phyloP scores from a whole-genome alignment of 2,329 filamentous ascomycete species.

The Orbilia javanica region DNA sequence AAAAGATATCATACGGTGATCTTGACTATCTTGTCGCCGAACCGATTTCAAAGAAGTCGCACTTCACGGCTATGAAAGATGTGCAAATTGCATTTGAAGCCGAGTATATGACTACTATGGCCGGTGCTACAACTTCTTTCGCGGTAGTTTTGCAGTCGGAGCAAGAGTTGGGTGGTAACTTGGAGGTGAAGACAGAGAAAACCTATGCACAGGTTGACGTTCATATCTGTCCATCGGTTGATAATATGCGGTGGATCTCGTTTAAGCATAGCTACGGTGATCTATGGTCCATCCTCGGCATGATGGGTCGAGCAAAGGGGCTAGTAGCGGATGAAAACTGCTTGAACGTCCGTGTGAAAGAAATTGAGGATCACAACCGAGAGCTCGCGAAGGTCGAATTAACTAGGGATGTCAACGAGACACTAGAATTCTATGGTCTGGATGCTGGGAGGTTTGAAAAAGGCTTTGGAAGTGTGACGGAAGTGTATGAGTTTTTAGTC shows the following conservation, averaged over 20 bases:
- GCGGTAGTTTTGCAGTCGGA: constrained; percentile 67
- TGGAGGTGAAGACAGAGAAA: constrained; percentile 27
- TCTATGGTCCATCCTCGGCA: constrained; percentile 75
- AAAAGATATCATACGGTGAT: constrained; percentile 77
- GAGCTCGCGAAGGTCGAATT: constrained; percentile 73
- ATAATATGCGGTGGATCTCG: constrained; percentile 72
- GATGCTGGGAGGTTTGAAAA: constrained; percentile 68
- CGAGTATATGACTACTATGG: constrained; percentile 7
- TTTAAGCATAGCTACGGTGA: constrained; percentile 82
- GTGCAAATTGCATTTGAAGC: constrained; percentile 35
- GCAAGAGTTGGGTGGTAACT: not conserved
- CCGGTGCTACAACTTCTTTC: constrained; percentile 64
- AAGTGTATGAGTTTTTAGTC: constrained; percentile 74
- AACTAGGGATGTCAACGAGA: constrained; percentile 70
- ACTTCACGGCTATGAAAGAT: not conserved
- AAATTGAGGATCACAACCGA: constrained; percentile 74
- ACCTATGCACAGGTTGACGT: constrained; percentile 78
- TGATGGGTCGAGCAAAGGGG: constrained; percentile 74
- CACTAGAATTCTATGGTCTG: constrained; percentile 76
- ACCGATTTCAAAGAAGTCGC: constrained; percentile 59
- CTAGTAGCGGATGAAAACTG: constrained; percentile 75
- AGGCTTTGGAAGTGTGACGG: constrained; percentile 71
- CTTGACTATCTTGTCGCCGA: constrained; percentile 76
- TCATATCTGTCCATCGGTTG: constrained; percentile 68
- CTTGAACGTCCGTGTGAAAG: constrained; percentile 75